Base-by-base conservation (phyloP, 768 basidiomycete genomes). In the Tremella fuciformis region DNA sequence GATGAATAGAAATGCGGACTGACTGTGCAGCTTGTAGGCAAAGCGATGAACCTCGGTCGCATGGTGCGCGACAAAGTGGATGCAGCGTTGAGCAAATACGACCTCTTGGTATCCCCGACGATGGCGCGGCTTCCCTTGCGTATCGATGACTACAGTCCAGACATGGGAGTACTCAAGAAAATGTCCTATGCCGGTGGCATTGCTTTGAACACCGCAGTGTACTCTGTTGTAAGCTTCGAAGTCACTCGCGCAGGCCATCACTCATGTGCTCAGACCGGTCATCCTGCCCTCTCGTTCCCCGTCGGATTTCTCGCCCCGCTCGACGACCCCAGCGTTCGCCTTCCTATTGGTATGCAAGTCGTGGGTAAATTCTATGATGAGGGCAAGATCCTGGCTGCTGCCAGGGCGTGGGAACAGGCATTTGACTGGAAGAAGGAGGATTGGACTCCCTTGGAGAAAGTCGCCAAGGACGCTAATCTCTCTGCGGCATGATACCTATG, bases 261-360 rank as follows among this genome's bases (percentile, higher is more conserved):
- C 51, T 53, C 26, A 53, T 29, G 38, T n/a, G 13, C 1, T 1
- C 53, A 55, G 49, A 56, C 68, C 0, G 80, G 80, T 0, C 80
- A 81, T 50, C 80, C 80, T 0, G 78, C 79, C 2, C 60, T 81
- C 16, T 75, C 77, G 16, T 57, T 81, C n/a, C 79, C 80, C 11
- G 77, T 80, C 39, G 80, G 80, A 0, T 78, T 77, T 65, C 59
- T 79, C 59, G 77, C 1, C 75, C 78, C 1, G 67, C 71, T 8
- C 73, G 70, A 69, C 9, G 58, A 64, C 46, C 25, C 44, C n/a
- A 34, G 53, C n/a, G 59, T 57, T 22, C 47, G 47, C 56, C 64
- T 81, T 15, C 80, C 80, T 1, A 73, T 80, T 9, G 79, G 78
- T 7, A 76, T 81, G 77, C 79, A 80, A 67, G 58, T 81, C 11